Base-by-base conservation (phyloP, 768 basidiomycete genomes). In the Gautieria morchelliformis region DNA sequence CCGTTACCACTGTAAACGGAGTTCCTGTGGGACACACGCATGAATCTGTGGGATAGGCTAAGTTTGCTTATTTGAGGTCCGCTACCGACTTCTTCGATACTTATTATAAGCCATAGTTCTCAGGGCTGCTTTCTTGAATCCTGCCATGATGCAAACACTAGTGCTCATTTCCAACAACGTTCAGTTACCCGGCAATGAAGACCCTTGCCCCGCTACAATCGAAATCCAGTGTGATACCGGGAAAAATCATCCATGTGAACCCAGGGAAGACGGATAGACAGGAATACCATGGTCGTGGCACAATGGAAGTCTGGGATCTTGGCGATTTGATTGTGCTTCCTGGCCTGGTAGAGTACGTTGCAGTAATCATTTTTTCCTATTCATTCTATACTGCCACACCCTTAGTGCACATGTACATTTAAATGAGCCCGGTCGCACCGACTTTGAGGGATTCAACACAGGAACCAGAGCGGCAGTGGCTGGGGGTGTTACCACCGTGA, bases 371-470 rank as follows among this genome's bases (percentile, higher is more conserved):
- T 44, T 30, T 15, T 32, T 37, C 59, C 59, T 58, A 52, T 45
- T 46, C 30, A 58, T 42, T 52, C 45, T 12, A 24, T 35, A 5
- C 48, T n/a, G 42, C 50, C 6, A 20, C 42, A 46, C 53, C 5
- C 11, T 35, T 11, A 93, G 90, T 69, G 79, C 88, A 9, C 90
- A 96, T n/a, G n/a, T n/a, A n/a, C n/a, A n/a, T n/a, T n/a, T n/a
- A n/a, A n/a, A n/a, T n/a, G n/a, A n/a, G n/a, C n/a, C n/a, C n/a
- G n/a, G n/a, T n/a, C n/a, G n/a, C n/a, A n/a, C n/a, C n/a, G n/a
- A n/a, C n/a, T n/a, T 93, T 93, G 93, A 96, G 66, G 93, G 93
- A 0, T 95, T 96, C 67, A 81, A 78, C 72, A 89, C 91, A 0
- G 93, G 92, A n/a, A 94, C 93, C 1, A 73, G 76, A 55, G 95